Percentiles rank a stretch among this genome's conserved stretches.
Conservation (phyloP, 495 filamentous ascomycete genomes). For the Penicillium steckii region DNA sequence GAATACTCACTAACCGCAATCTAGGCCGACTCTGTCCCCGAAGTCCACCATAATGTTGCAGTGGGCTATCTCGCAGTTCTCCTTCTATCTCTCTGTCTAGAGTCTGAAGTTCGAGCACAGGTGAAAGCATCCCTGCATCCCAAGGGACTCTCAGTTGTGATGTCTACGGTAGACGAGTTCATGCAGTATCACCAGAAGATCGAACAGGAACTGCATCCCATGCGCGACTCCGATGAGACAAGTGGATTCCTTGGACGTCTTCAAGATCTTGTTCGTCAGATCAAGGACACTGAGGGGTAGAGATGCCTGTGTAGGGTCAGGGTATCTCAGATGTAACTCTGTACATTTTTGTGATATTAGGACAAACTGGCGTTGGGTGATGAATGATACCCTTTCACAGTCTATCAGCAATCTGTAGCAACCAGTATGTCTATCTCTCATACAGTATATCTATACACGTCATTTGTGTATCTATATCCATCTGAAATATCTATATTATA, state of each 20-base stretch:
- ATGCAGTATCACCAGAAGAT: constrained; percentile 73
- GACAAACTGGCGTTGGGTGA: neutral
- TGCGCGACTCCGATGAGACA: constrained; percentile 26
- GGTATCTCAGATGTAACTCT: neutral
- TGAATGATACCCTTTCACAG: neutral
- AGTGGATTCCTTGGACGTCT: constrained; percentile 59
- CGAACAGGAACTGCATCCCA: constrained; percentile 44
- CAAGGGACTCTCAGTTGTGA: constrained; percentile 57
- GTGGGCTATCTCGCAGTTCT: constrained; percentile 89
- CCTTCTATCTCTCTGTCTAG: constrained; percentile 73
- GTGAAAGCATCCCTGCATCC: constrained; percentile 55
- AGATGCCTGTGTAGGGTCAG: neutral
- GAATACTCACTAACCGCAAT: constrained; percentile 6
- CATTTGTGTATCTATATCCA: too few species aligned
- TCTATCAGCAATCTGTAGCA: too few species aligned
- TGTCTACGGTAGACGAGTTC: constrained; percentile 87
- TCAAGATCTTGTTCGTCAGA: constrained; percentile 42
- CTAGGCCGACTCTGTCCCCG: constrained; percentile 81
- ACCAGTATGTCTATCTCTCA: too few species aligned
- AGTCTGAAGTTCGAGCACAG: constrained; percentile 46
- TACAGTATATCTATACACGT: too few species aligned
- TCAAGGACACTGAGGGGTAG: constrained; percentile 21
- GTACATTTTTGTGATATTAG: neutral
- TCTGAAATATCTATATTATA: too few species aligned
- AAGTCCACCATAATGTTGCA: constrained; percentile 82